Base-by-base conservation (phyloP, 2,329 filamentous ascomycete genomes). In the Cercospora brassicicola region DNA sequence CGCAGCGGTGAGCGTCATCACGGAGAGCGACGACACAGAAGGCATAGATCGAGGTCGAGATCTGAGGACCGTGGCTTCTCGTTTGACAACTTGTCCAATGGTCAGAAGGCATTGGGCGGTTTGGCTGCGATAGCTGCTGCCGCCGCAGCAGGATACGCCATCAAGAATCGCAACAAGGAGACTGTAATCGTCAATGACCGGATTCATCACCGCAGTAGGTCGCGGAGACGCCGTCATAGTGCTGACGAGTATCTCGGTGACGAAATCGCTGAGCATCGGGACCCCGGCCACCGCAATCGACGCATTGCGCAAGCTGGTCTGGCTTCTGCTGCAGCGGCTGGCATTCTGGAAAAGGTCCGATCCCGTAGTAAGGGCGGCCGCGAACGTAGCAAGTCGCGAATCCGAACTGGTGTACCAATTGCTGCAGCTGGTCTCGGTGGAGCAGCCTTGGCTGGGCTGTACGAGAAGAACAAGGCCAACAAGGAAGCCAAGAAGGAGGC, bases 381-480 rank as follows among this genome's bases (percentile, higher is more conserved):
- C 48, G 72, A 75, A 26, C 83, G 85, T 31, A 87, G 85, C 48
- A 84, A 81, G 66, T 88, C 86, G 73, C 82, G 85, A 30, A 67
- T 89, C 42, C 82, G 85, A 67, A 80, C 85, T 69, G 87, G 86
- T 59, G 81, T 87, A 5, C 88, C 88, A 1, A 85, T 90, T 64
- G 84, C 86, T 72, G 87, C 86, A 48, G 86, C 87, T 62, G 88
- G 88, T 59, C 78, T 88, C 13, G 85, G 86, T 56, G 87, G 86
- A 71, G 88, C 88, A 48, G 88, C 87, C 13, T 81, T 87, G 33
- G 86, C 88, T 66, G 86, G 86, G 26, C 76, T 90, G 15, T 90
- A 89, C 73, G 88, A 90, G 78, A 88, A 85, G 73, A 85, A 84
- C 68, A 88, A 89, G 78, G 85, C 83, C 48, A 87, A 86, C 76